A percentile compares a stretch with the other conserved stretches of the same genome.
Evolutionary conservation across 2,329 filamentous ascomycete genomes (phyloP).

Genomic region (Camillea tinctor): DNA sequence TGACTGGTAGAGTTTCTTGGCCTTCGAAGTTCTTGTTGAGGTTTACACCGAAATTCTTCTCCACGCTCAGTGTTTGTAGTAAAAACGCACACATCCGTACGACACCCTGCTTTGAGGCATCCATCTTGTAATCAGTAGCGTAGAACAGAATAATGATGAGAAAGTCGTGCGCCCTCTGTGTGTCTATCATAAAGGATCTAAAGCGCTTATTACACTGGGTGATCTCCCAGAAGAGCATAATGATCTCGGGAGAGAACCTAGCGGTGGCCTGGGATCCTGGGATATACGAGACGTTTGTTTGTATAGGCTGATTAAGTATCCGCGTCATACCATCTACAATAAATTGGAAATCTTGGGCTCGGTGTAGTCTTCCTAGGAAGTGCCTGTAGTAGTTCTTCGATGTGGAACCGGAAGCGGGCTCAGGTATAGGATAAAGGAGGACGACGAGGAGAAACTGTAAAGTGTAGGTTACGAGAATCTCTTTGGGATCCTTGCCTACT

Average conservation of each 20-base stretch:
- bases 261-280: conserved; percentile 77
- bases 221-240: conserved; percentile 97
- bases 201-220: conserved; percentile 98
- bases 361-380: conserved; percentile 84
- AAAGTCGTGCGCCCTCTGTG: conserved; percentile 89
- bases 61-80: conserved; percentile 90
- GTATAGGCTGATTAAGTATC: conserved; percentile 87
- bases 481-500: conserved; percentile 86
- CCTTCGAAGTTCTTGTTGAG: conserved; percentile 86
- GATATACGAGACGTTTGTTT: conserved; percentile 84
- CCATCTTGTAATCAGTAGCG: conserved; percentile 82
- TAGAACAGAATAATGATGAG: conserved; percentile 89
- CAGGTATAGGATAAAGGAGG: conserved; percentile 83
- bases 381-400: conserved; percentile 93
- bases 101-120: conserved; percentile 84
- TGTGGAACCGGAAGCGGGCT: conserved; percentile 60
- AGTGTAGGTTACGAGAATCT: conserved; percentile 87
- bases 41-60: conserved; percentile 84
- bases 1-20: conserved; percentile 80
- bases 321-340: conserved; percentile 91
- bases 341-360: conserved; percentile 96
- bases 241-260: conserved; percentile 90
- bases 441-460: conserved; percentile 86
- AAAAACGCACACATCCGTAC: conserved; percentile 98
- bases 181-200: conserved; percentile 94